Percentiles rank a stretch among this genome's conserved stretches.
Conservation (phyloP, 2,329 filamentous ascomycete genomes). For the Fusarium lateritium region DNA sequence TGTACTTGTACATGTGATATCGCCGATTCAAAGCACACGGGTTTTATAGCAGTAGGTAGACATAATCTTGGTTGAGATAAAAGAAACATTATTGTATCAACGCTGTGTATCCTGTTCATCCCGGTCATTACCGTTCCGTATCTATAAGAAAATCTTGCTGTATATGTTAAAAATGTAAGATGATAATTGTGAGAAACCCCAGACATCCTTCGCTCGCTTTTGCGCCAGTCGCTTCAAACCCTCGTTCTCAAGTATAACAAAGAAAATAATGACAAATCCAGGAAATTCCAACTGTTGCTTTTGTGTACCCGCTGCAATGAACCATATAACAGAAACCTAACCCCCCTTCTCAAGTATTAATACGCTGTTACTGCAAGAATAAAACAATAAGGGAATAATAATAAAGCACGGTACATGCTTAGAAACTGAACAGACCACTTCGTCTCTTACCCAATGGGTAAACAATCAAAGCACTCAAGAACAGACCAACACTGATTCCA, state of each 20-base stretch:
- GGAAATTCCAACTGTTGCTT: slow-evolving; percentile 11
- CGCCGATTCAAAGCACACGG: not conserved
- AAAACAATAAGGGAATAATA: not conserved
- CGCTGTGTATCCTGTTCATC: slow-evolving; percentile 25
- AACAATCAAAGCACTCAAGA: slow-evolving; percentile 68
- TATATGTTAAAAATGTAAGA: not conserved
- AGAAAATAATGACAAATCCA: slow-evolving; percentile 7
- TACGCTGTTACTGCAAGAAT: not conserved
- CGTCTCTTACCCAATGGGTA: slow-evolving; percentile 71
- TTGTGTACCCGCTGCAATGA: slow-evolving; percentile 5
- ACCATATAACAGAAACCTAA: not conserved
- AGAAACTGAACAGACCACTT: slow-evolving; percentile 71
- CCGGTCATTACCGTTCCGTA: slow-evolving; percentile 26
- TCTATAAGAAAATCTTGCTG: slow-evolving; percentile 20
- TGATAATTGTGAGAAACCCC: slow-evolving; percentile 10
- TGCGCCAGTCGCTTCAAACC: slow-evolving; percentile 31
- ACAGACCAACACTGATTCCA: slow-evolving; percentile 73
- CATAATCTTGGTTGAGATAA: too few relatives aligned
- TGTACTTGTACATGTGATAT: slow-evolving; percentile 10
- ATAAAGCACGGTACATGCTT: slow-evolving; percentile 16
- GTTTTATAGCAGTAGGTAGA: not conserved
- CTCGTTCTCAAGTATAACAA: slow-evolving; percentile 1
- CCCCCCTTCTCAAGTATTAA: not conserved
- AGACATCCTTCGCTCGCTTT: slow-evolving; percentile 32
- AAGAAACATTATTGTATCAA: slow-evolving; percentile 7